These are phyloP conservation scores for Cymbopogon citratus DNA, from an alignment of 176 grass and related monocot species.

Conservation along the genomic window DNA sequence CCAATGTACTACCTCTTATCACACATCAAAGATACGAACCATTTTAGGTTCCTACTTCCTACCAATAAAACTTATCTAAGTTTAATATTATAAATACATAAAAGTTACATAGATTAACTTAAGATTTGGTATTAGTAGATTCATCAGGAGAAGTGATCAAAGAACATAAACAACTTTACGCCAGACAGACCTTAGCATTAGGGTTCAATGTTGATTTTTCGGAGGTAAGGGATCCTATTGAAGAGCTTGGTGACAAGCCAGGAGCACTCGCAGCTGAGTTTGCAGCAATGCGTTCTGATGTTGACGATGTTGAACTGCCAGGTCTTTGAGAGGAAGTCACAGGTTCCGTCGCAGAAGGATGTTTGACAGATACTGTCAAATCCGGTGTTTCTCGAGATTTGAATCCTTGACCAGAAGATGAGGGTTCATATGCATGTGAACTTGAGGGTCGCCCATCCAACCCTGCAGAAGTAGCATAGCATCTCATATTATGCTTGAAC, in stretches of 20 bases:
- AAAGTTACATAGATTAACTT: not conserved
- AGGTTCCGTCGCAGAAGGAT: slow-evolving; percentile 19
- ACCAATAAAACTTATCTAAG: not conserved
- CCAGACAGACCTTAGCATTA: slow-evolving; percentile 55
- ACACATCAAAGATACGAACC: not conserved
- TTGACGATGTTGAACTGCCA: slow-evolving; percentile 46
- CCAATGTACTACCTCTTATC: not conserved
- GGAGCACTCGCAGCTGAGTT: slow-evolving; percentile 45
- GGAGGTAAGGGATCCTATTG: slow-evolving; percentile 57
- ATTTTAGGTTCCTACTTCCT: not conserved
- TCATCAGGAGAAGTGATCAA: not conserved
- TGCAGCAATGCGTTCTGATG: slow-evolving; percentile 36
- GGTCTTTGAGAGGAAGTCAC: slow-evolving; percentile 37
- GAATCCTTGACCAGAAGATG: slow-evolving; percentile 33
- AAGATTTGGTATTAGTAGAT: not conserved
- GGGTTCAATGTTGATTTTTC: slow-evolving; percentile 62
- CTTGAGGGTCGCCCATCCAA: slow-evolving; percentile 39
- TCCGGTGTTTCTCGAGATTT: slow-evolving; percentile 26
- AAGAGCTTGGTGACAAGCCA: slow-evolving; percentile 58
- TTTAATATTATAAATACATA: not conserved
- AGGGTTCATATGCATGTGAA: slow-evolving; percentile 28
- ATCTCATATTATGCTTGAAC: not conserved
- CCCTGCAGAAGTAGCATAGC: slow-evolving; percentile 17
- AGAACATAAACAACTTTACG: not conserved
- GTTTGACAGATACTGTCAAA: slow-evolving; percentile 37